Evolutionary conservation across 306 rosid genomes (phyloP).

Genomic region (Hippophae rhamnoides): DNA sequence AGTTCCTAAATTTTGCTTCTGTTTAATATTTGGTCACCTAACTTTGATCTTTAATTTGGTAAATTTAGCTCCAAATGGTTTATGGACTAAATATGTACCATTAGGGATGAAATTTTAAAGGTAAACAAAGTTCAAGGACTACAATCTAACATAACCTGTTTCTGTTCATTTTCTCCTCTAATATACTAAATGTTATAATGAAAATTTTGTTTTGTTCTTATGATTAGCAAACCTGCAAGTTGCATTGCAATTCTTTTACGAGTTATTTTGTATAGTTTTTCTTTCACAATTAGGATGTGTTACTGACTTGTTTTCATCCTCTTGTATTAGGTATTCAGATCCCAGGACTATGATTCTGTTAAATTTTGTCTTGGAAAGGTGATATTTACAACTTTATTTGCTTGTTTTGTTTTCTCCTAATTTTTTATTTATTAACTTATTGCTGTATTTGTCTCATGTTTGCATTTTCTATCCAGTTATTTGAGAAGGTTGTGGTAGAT

Average conservation of each 20-base stretch:
- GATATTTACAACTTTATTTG: conserved; percentile 5
- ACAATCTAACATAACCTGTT: no score
- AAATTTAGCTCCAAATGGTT: no score
- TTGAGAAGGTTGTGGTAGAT: conserved; percentile 85
- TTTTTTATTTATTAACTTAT: not conserved
- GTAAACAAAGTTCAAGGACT: no score
- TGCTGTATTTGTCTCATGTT: conserved; percentile 5
- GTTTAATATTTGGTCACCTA: no score
- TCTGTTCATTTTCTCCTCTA: no score
- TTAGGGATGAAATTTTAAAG: no score
- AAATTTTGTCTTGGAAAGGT: conserved; percentile 74
- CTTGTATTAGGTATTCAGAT: conserved; percentile 66
- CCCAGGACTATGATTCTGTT: conserved; percentile 86
- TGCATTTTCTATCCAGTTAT: conserved; percentile 42
- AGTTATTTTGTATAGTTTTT: not conserved
- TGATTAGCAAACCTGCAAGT: no score
- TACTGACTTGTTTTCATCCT: conserved; percentile 12
- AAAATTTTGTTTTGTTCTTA: no score
- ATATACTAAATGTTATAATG: no score
- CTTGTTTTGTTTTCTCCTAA: not conserved
- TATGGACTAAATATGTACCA: no score
- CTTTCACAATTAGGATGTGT: not conserved
- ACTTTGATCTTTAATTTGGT: no score
- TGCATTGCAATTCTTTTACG: not conserved
- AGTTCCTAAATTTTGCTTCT: no score